Evolutionary conservation across 108 stramenopile species (phyloP).

Genomic region (Pseudonitzschia delicatissima): DNA sequence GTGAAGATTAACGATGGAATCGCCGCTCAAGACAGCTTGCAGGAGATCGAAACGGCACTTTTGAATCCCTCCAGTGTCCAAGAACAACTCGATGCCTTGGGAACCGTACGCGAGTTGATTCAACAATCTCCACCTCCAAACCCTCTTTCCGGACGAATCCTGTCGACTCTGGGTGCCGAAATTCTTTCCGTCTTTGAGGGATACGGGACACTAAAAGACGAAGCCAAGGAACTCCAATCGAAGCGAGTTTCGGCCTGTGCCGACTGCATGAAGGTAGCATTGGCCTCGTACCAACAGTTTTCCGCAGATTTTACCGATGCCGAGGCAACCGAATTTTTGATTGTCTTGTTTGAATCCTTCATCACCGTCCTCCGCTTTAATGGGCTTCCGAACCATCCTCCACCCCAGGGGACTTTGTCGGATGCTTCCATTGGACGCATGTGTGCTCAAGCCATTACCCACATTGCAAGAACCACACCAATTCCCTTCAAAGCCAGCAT

Average conservation of each 20-base stretch:
- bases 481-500: conserved; percentile 68
- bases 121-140: conserved; percentile 35
- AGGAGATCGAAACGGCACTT: conserved; percentile 29
- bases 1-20: conserved; percentile 48
- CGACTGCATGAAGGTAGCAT: conserved; percentile 62
- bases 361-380: conserved; percentile 67
- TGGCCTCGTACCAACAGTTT: conserved; percentile 71
- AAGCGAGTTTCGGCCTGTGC: conserved; percentile 50
- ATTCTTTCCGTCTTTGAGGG: conserved; percentile 55
- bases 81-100: conserved; percentile 40
- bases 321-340: conserved; percentile 45
- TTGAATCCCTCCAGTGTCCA: conserved; percentile 12
- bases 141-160: conserved; percentile 32
- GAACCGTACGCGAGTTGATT: conserved; percentile 38
- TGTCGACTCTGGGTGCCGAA: conserved; percentile 48
- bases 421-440: conserved; percentile 63
- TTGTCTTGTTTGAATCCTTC: conserved; percentile 53
- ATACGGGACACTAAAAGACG: conserved; percentile 37
- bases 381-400: conserved; percentile 76
- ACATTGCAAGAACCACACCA: conserved; percentile 64
- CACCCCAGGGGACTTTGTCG: conserved; percentile 37
- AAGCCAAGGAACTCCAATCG: conserved; percentile 10
- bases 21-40: conserved; percentile 47
- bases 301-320: conserved; percentile 30
- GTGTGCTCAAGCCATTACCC: conserved; percentile 74